A percentile compares a stretch with the other conserved stretches of the same genome.
phyloP scores from a whole-genome alignment of 2,329 filamentous ascomycete species.

The Phyllosticta paracitricarpa region DNA sequence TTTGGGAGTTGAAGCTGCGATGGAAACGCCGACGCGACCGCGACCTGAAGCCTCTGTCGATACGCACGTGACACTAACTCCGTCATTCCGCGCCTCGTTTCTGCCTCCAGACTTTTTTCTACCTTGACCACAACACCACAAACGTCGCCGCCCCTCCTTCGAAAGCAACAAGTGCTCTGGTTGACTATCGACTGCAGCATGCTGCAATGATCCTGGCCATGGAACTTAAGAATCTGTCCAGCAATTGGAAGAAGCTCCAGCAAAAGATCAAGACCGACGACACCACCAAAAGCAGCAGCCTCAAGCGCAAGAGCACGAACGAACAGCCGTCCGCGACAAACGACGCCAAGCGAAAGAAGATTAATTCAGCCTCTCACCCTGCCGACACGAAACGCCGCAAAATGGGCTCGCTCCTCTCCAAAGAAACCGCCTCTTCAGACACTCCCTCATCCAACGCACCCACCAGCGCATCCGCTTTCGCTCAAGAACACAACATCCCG shows the following conservation, averaged over 20 bases:
- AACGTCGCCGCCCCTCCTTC: neutral
- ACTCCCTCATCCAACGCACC: constrained; percentile 31
- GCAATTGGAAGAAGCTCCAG: constrained; percentile 73
- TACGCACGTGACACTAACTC: constrained; percentile 4
- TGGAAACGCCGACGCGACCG: constrained; percentile 12
- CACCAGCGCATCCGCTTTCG: constrained; percentile 49
- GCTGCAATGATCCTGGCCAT: constrained; percentile 19
- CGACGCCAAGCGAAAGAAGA: constrained; percentile 25
- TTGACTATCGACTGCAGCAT: neutral
- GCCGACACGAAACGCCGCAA: constrained; percentile 26
- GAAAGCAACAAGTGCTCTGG: too few species aligned
- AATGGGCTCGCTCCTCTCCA: constrained; percentile 43
- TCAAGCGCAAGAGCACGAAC: constrained; percentile 24
- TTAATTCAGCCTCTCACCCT: constrained; percentile 13
- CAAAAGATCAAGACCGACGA: constrained; percentile 35
- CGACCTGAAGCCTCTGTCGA: neutral
- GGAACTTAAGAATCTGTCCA: constrained; percentile 33
- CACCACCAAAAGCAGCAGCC: constrained; percentile 18
- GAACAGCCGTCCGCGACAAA: constrained; percentile 9
- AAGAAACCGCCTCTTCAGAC: constrained; percentile 29
- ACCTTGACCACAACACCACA: neutral
- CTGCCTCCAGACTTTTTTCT: neutral
- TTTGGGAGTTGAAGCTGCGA: constrained; percentile 16
- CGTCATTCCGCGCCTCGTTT: neutral
- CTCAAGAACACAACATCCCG: constrained; percentile 51